Evolutionary conservation across 805 yeast species (phyloP), one percentile per base, ranked within the genome.

Genomic region (Brettanomyces bruxellensis): DNA sequence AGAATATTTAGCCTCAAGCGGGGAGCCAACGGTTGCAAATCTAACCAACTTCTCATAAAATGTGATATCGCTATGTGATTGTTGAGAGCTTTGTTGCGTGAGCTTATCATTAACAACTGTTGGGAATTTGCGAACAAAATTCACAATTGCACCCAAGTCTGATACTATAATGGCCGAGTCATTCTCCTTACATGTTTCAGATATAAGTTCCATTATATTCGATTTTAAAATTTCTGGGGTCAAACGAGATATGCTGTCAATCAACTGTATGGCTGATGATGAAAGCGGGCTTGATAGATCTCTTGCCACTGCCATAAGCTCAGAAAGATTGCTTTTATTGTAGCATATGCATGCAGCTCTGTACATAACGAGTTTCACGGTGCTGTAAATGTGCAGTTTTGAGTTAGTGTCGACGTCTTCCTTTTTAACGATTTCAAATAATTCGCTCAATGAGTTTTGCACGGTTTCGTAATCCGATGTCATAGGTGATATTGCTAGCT

Each of bases 201-300:
- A 61, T 22, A 38, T 36, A 5, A 37, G 32, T 23, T 38, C 12
- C 4, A 72, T 67, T 8, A 82, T 67, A 54, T 86, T 86, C 34
- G 73, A 71, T 53, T 76, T 76, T 58, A 88, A 72, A 1, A 82
- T 78, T 12, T 73, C 72, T 0, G 96, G 96, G 41, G 76, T 66
- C 3, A 74, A 69, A 2, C 60, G 55, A 0, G 95, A 79, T 3
- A 86, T 75, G 38, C 75, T 69, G 48, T 79, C 80, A 25, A 87
- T 62, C 4, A 84, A 51, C 43, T 72, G 77, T 46, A 78, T 75
- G 0, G 89, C 72, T 25, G 63, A 51, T 5, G 60, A 44, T 38
- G 57, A 52, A 11, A 61, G 53, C 41, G 61, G 57, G 5, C 53
- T 45, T 3, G 34, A 13, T 3, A 60, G 43, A 43, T 74, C 68